A percentile compares a stretch with the other conserved stretches of the same genome.
phyloP scores from a whole-genome alignment of 192 early-diverging fungal genomes.

The Backusella liffmaniae region DNA sequence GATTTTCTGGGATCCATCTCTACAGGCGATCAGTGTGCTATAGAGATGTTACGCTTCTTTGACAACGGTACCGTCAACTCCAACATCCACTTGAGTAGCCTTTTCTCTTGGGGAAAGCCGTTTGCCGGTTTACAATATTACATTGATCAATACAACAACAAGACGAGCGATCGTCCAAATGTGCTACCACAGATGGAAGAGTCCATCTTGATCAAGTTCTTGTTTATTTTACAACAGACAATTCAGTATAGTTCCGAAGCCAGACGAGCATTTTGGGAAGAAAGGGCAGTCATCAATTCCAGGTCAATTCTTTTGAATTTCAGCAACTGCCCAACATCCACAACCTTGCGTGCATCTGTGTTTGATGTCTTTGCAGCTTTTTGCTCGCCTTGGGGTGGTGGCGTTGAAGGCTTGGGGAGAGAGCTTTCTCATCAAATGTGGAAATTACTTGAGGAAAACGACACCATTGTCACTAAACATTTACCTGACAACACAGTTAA shows the following conservation, averaged over 20 bases:
- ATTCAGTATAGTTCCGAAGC: constrained; percentile 75
- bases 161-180: constrained; percentile 21
- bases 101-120: constrained; percentile 79
- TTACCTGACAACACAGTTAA: constrained; percentile 15
- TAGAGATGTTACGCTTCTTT: constrained; percentile 58
- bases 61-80: constrained; percentile 21
- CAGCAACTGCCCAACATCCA: constrained; percentile 68
- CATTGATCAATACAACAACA: constrained; percentile 38
- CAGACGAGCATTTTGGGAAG: constrained; percentile 60
- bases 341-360: constrained; percentile 81
- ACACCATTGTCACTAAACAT: constrained; percentile 54
- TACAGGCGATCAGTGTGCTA: constrained; percentile 68
- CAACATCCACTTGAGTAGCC: constrained; percentile 19
- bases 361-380: constrained; percentile 84
- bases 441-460: constrained; percentile 69
- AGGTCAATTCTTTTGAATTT: constrained; percentile 75
- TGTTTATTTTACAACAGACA: constrained; percentile 74
- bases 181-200: constrained; percentile 57
- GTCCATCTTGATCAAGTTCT: constrained; percentile 71
- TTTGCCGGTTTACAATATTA: constrained; percentile 78
- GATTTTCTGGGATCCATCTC: constrained; percentile 83
- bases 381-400: constrained; percentile 54
- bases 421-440: constrained; percentile 78
- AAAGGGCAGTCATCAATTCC: constrained; percentile 65
- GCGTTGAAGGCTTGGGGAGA: constrained; percentile 37